Conservation (phyloP, 140 eudicot genomes). For the Bidens hawaiensis region DNA sequence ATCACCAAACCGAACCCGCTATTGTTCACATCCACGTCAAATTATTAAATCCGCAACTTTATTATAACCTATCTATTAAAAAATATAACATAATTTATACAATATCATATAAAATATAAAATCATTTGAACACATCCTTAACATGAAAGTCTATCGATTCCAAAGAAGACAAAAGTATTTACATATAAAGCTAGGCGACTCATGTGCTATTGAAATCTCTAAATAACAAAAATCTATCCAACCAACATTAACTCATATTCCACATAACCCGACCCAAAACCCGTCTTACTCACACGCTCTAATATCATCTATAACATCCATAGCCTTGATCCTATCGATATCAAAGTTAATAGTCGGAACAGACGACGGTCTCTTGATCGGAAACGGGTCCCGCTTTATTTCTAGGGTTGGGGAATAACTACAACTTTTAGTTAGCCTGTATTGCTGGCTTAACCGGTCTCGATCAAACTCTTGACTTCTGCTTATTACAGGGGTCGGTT, state of each 20-base stretch:
- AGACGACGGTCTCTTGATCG: constrained; percentile 66
- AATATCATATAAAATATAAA: too few relatives aligned
- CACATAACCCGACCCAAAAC: too few relatives aligned
- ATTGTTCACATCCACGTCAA: too few relatives aligned
- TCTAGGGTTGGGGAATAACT: constrained; percentile 75
- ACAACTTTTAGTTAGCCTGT: constrained; percentile 76
- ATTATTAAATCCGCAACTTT: too few relatives aligned
- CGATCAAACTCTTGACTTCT: constrained; percentile 83
- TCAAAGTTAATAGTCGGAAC: constrained; percentile 69
- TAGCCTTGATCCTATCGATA: constrained; percentile 61
- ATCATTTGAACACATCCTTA: too few relatives aligned
- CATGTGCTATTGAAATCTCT: not conserved
- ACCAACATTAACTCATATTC: not conserved
- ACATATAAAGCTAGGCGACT: too few relatives aligned
- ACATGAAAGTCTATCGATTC: too few relatives aligned
- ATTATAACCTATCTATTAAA: too few relatives aligned
- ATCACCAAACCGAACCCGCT: too few relatives aligned
- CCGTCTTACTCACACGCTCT: too few relatives aligned
- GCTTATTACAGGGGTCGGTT: constrained; percentile 84
- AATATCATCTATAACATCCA: constrained; percentile 59
- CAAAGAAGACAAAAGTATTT: too few relatives aligned
- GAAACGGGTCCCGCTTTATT: constrained; percentile 57
- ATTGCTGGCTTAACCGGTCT: constrained; percentile 47
- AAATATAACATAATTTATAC: too few relatives aligned
- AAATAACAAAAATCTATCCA: constrained; percentile 3